Evolutionary conservation across 257 asterid genomes (phyloP).

Genomic region (Gentiana dahurica): DNA sequence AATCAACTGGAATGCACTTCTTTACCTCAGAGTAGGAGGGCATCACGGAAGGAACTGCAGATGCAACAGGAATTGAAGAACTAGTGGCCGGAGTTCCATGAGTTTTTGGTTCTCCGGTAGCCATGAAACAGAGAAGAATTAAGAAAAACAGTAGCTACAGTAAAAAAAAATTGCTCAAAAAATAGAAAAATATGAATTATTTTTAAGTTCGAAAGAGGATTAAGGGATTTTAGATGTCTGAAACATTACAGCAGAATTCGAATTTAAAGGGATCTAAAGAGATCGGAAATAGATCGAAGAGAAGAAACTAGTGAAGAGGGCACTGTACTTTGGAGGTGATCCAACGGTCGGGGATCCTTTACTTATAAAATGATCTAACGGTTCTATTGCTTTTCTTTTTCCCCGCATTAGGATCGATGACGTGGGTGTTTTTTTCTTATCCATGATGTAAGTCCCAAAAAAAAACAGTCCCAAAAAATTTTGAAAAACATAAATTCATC

Average conservation of each 20-base stretch:
- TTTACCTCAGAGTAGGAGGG: conserved; percentile 67
- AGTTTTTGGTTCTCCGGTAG: conserved; percentile 29
- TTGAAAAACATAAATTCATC: too few relatives aligned
- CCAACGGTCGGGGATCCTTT: conserved; percentile 44
- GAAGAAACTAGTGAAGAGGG: background rate
- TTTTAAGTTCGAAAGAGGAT: background rate
- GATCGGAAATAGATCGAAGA: conserved; percentile 25
- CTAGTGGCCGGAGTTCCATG: conserved; percentile 14
- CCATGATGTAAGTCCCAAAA: too few relatives aligned
- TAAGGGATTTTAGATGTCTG: conserved; percentile 13
- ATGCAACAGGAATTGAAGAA: conserved; percentile 4
- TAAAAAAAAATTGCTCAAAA: background rate
- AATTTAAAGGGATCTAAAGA: conserved; percentile 42
- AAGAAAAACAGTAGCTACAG: background rate
- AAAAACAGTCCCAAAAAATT: too few relatives aligned
- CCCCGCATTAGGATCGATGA: conserved; percentile 37
- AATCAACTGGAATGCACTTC: background rate
- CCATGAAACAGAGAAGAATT: conserved; percentile 26
- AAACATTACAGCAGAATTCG: conserved; percentile 8
- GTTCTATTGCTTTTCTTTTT: background rate
- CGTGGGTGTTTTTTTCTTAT: conserved; percentile 27
- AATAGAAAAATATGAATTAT: background rate
- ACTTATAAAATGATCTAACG: conserved; percentile 20
- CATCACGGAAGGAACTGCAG: conserved; percentile 1
- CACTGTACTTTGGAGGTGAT: conserved; percentile 17